Base-by-base conservation (phyloP, 1,284 basidiomycete species). In the Trichosporon sp. region DNA sequence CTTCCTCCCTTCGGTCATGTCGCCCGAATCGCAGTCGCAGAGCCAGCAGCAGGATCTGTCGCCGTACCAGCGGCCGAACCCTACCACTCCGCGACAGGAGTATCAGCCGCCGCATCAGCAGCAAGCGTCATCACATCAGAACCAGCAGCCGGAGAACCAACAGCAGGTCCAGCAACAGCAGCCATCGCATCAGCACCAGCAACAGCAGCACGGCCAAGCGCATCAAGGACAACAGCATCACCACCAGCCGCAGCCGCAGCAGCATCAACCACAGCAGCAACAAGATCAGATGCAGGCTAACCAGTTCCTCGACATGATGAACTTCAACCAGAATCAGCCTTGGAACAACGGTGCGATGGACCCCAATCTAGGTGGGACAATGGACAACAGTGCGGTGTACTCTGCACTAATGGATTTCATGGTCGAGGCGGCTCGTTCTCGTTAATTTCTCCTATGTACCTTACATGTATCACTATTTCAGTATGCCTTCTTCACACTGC, bases 381-480 rank as follows among this genome's bases (percentile, higher is more conserved):
- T 54, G 49, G 49, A 54, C 49, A 54, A 54, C 49, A 54, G 49
- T 8, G 69, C 68, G 1, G 65, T 73, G 16, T 71, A 71, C 46
- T 64, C 68, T 14, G 70, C 69, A 0, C 62, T 73, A 11, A 73
- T 73, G 71, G 64, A 62, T 21, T 73, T 67, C 31, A 70, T 73
- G 65, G 58, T 71, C 9, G 69, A 71, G 56, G 70, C 70, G 7
- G 68, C 70, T 3, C 60, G 54, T 40, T 64, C 52, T 14, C 60
- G 59, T n/a, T 66, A 59, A 13, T 29, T 16, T 4, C 4, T 16
- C n/a, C n/a, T n/a, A n/a, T n/a, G n/a, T n/a, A n/a, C n/a, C n/a
- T n/a, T n/a, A n/a, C n/a, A n/a, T n/a, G n/a, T n/a, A n/a, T n/a
- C n/a, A n/a, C n/a, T n/a, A n/a, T n/a, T n/a, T n/a, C n/a, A n/a